Conservation (phyloP, 2,329 filamentous ascomycete species). For the Chalaropsis thielavioides region DNA sequence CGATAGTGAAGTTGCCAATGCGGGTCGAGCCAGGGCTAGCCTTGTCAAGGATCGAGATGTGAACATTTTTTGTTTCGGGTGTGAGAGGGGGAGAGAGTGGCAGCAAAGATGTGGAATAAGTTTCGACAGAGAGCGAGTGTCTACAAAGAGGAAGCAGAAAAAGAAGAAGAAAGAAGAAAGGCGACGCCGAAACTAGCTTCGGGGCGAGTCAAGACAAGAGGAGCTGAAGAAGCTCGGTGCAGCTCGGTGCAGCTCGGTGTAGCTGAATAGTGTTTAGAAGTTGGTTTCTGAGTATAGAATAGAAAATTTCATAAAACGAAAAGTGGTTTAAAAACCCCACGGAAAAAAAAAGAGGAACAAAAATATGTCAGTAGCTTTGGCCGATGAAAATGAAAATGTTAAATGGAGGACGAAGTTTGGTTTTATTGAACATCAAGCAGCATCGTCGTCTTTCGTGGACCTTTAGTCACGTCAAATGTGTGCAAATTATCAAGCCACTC, state of each 20-base stretch:
- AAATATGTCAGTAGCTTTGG: neutral
- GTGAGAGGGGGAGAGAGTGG: neutral
- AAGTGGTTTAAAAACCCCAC: too few relatives aligned
- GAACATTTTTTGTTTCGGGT: neutral
- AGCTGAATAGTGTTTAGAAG: neutral
- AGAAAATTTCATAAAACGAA: neutral
- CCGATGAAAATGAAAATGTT: neutral
- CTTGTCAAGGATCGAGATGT: conserved; percentile 5
- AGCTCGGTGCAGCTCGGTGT: neutral
- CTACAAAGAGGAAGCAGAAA: neutral
- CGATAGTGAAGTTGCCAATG: neutral
- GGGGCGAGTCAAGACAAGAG: neutral
- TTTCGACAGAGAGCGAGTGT: neutral
- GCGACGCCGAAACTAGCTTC: neutral
- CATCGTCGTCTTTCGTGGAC: neutral
- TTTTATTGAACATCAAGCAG: neutral
- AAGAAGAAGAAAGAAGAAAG: neutral
- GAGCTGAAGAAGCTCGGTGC: neutral
- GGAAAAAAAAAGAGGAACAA: neutral
- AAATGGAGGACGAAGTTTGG: neutral
- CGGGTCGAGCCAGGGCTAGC: conserved; percentile 8
- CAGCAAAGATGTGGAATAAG: neutral
- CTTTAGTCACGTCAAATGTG: neutral
- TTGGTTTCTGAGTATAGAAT: neutral
- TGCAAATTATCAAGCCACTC: neutral